Percentiles rank a stretch among this genome's conserved stretches.
Conservation (phyloP, 179 eudicot genomes). For the Camellia oleifera region DNA sequence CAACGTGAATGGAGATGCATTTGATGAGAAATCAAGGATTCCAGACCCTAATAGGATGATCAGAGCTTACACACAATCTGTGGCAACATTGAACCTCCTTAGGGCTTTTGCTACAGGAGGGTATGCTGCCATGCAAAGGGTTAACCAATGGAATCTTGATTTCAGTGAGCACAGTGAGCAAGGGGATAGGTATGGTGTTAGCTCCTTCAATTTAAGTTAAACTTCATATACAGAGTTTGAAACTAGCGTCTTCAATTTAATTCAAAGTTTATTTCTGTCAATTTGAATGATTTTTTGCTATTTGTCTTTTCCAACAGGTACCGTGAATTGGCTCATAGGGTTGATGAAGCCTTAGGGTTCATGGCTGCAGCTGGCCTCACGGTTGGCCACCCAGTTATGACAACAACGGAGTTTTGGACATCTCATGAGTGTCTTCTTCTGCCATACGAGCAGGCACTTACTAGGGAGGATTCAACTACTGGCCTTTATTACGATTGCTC, state of each 20-base stretch:
- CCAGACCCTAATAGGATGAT: slow-evolving; percentile 30
- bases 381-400: slow-evolving; percentile 26
- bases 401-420: slow-evolving; percentile 30
- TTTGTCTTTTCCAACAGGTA: slow-evolving; percentile 18
- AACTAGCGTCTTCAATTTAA: background rate
- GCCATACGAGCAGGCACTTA: slow-evolving; percentile 36
- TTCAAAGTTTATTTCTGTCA: background rate
- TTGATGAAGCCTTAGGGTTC: slow-evolving; percentile 33
- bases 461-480: slow-evolving; percentile 32
- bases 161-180: slow-evolving; percentile 33
- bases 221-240: background rate
- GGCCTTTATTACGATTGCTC: slow-evolving; percentile 34
- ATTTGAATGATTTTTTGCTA: background rate
- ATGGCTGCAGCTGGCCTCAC: slow-evolving; percentile 36
- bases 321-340: slow-evolving; percentile 33
- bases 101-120: slow-evolving; percentile 35
- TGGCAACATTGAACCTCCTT: slow-evolving; percentile 27
- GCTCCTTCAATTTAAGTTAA: background rate
- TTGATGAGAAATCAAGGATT: slow-evolving; percentile 32
- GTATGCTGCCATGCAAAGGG: slow-evolving; percentile 34
- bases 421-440: slow-evolving; percentile 33
- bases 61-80: slow-evolving; percentile 31
- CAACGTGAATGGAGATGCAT: slow-evolving; percentile 28
- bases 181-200: slow-evolving; percentile 21
- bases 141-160: slow-evolving; percentile 33